Evolutionary conservation across 176 grass and related monocot genomes (phyloP).

Genomic region (Juncus inflexus): DNA sequence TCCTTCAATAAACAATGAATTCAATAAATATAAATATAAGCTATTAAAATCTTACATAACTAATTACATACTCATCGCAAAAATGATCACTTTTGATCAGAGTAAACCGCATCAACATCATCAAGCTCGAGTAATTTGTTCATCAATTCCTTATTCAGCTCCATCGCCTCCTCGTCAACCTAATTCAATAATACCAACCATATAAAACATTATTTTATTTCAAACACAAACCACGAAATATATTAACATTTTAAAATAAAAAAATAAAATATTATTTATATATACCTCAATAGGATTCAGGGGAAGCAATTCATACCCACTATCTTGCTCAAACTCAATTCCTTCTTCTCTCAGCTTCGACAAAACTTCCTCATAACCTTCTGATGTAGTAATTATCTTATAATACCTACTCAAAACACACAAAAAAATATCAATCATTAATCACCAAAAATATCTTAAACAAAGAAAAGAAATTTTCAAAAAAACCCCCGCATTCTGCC

Average conservation of each 20-base stretch:
- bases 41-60: conserved; percentile 9
- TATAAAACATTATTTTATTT: not conserved
- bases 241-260: not conserved
- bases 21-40: too few relatives aligned
- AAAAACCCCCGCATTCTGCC: too few relatives aligned
- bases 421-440: not conserved
- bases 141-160: conserved; percentile 87
- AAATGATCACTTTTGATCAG: conserved; percentile 61
- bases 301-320: conserved; percentile 79
- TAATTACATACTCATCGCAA: not conserved
- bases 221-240: not conserved
- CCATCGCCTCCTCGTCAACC: conserved; percentile 88
- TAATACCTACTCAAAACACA: conserved; percentile 52
- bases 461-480: too few relatives aligned
- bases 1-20: too few relatives aligned
- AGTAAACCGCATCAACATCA: conserved; percentile 93
- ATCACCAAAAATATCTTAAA: too few relatives aligned
- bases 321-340: conserved; percentile 75
- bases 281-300: conserved; percentile 71
- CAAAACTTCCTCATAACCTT: conserved; percentile 66
- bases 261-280: conserved; percentile 19
- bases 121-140: conserved; percentile 86
- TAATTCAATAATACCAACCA: conserved; percentile 12
- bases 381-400: conserved; percentile 90
- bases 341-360: conserved; percentile 88